Conservation (phyloP, 176 grass and related monocot species). For the Dactylis glomerata region DNA sequence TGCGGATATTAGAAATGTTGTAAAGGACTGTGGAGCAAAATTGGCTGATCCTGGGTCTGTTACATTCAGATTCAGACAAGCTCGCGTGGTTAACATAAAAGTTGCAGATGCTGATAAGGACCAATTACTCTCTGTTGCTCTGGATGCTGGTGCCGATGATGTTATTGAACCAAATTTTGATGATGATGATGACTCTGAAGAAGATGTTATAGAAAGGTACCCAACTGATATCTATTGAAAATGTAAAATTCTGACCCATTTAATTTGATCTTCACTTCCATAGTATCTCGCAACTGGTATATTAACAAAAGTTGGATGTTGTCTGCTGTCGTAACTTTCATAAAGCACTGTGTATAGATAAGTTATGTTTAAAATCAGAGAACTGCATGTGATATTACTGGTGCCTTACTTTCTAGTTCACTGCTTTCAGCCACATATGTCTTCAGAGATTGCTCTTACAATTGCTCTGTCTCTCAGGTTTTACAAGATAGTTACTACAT, state of each 20-base stretch:
- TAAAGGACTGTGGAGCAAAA: conserved; percentile 78
- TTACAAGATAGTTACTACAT: conserved; percentile 94
- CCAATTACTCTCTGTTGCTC: conserved; percentile 64
- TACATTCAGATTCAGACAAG: conserved; percentile 85
- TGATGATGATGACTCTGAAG: conserved; percentile 48
- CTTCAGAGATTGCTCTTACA: conserved; percentile 15
- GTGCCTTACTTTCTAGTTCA: conserved; percentile 5
- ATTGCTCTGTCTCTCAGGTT: conserved; percentile 43
- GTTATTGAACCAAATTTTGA: conserved; percentile 77
- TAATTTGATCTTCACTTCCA: background rate
- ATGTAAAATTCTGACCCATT: background rate
- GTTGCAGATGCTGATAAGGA: conserved; percentile 77
- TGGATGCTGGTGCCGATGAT: conserved; percentile 93
- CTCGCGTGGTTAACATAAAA: conserved; percentile 81
- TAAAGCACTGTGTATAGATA: background rate
- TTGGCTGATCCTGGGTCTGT: conserved; percentile 93
- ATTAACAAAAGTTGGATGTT: background rate
- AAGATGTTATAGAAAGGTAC: conserved; percentile 75
- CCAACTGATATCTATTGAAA: background rate
- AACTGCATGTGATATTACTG: conserved; percentile 1
- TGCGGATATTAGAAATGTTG: conserved; percentile 62
- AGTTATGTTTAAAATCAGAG: background rate
- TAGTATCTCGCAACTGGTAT: background rate
- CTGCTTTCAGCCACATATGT: conserved; percentile 7
- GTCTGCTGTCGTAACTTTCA: background rate